These are phyloP conservation scores for Karstenula rhodostoma DNA, from an alignment of 2,329 filamentous ascomycete species.

Conservation along the genomic window DNA sequence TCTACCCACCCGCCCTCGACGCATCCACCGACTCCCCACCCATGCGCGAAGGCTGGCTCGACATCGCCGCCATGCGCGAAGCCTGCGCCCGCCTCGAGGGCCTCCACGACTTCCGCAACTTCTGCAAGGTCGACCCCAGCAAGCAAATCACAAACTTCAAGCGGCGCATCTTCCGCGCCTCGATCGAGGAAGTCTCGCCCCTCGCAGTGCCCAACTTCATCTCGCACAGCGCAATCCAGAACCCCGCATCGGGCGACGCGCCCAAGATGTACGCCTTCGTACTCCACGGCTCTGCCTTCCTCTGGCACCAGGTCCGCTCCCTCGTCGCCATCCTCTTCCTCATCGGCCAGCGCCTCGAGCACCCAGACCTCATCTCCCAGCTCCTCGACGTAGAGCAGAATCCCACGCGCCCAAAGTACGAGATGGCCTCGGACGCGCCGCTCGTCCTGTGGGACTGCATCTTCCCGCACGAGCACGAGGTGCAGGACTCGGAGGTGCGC, in stretches of 20 bases:
- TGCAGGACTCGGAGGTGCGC: slow-evolving; percentile 48
- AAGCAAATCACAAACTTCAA: slow-evolving; percentile 90
- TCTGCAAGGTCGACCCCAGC: slow-evolving; percentile 89
- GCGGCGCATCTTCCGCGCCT: slow-evolving; percentile 79
- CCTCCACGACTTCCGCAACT: slow-evolving; percentile 92
- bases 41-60: slow-evolving; percentile 72
- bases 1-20: slow-evolving; percentile 42
- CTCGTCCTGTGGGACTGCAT: slow-evolving; percentile 96
- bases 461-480: slow-evolving; percentile 67
- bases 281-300: slow-evolving; percentile 87
- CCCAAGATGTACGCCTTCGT: slow-evolving; percentile 85
- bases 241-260: slow-evolving; percentile 18
- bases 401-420: slow-evolving; percentile 82
- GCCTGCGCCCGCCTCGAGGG: slow-evolving; percentile 84
- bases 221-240: slow-evolving; percentile 35
- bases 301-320: slow-evolving; percentile 98
- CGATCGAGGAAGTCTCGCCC: slow-evolving; percentile 65
- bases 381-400: slow-evolving; percentile 77
- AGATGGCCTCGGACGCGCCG: slow-evolving; percentile 88
- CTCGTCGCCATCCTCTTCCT: slow-evolving; percentile 94
- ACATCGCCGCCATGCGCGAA: slow-evolving; percentile 84
- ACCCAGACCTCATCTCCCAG: slow-evolving; percentile 73
- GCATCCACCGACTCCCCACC: slow-evolving; percentile 16
- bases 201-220: slow-evolving; percentile 40
- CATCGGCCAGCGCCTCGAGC: slow-evolving; percentile 86